These are phyloP conservation scores for Exophiala calicioides DNA, from an alignment of 2,329 filamentous ascomycete genomes.

Conservation along the genomic window DNA sequence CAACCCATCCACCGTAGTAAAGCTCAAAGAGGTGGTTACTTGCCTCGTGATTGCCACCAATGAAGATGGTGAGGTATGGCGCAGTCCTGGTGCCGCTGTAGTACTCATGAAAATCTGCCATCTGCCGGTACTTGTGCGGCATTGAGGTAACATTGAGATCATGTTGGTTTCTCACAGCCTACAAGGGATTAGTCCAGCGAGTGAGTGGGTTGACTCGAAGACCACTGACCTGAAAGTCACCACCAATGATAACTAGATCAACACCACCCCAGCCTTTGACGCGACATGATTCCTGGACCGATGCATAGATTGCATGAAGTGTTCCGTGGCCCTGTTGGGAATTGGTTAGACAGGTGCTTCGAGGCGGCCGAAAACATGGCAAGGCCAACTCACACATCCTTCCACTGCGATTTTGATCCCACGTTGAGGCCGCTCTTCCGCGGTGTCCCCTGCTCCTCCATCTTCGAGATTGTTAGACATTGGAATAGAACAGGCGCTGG, in stretches of 20 bases:
- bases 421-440: constrained; percentile 2
- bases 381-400: constrained; percentile 68
- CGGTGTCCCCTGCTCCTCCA: not conserved
- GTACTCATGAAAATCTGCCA: constrained; percentile 93
- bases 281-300: constrained; percentile 68
- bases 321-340: constrained; percentile 76
- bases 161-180: constrained; percentile 83
- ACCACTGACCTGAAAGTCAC: constrained; percentile 78
- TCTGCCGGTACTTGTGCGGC: constrained; percentile 79
- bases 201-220: constrained; percentile 7
- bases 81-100: constrained; percentile 77
- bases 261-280: constrained; percentile 76
- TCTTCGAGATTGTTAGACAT: not conserved
- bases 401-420: constrained; percentile 74
- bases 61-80: constrained; percentile 87
- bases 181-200: constrained; percentile 15
- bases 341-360: constrained; percentile 6
- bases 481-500: not conserved
- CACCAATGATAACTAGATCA: constrained; percentile 90
- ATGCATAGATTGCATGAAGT: constrained; percentile 86
- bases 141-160: constrained; percentile 90
- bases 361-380: constrained; percentile 7
- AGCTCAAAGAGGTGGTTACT: constrained; percentile 88
- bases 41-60: constrained; percentile 94
- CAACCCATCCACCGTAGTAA: constrained; percentile 95